Conservation (phyloP, 2,329 filamentous ascomycete species). For the Cadophora sp. region DNA sequence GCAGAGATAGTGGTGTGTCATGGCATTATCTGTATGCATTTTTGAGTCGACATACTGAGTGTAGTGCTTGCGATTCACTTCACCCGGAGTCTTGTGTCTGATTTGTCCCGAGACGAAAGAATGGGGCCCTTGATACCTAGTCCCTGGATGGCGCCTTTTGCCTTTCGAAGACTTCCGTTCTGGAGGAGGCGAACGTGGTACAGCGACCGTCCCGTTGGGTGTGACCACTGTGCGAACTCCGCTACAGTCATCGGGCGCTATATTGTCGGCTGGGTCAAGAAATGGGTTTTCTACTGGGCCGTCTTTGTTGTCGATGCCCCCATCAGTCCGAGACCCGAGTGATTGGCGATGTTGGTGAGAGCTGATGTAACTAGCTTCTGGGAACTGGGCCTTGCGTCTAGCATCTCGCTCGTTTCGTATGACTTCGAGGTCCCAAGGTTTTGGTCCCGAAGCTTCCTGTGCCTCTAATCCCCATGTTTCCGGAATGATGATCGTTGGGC, state of each 20-base stretch:
- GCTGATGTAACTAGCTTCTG: constrained; percentile 4
- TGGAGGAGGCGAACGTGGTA: background rate
- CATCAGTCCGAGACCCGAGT: constrained; percentile 4
- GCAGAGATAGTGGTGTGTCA: constrained; percentile 18
- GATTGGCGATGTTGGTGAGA: background rate
- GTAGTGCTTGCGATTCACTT: constrained; percentile 2
- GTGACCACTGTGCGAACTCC: background rate
- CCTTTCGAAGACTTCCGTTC: background rate
- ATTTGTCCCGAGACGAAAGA: constrained; percentile 13
- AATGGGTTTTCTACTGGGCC: constrained; percentile 2
- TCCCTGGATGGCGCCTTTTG: background rate
- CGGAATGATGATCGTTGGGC: background rate
- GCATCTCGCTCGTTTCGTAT: constrained; percentile 8
- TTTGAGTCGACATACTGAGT: constrained; percentile 16
- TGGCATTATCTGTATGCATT: background rate
- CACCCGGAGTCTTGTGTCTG: background rate
- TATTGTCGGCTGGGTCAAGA: background rate
- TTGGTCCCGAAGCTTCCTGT: background rate
- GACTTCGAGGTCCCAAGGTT: constrained; percentile 10
- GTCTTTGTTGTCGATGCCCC: background rate
- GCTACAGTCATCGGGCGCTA: background rate
- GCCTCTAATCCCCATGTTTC: background rate
- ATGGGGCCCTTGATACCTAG: constrained; percentile 10
- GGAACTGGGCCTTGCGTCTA: constrained; percentile 1
- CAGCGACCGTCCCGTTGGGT: background rate